Evolutionary conservation across 257 asterid genomes (phyloP).

Genomic region (Fraxinus americana): DNA sequence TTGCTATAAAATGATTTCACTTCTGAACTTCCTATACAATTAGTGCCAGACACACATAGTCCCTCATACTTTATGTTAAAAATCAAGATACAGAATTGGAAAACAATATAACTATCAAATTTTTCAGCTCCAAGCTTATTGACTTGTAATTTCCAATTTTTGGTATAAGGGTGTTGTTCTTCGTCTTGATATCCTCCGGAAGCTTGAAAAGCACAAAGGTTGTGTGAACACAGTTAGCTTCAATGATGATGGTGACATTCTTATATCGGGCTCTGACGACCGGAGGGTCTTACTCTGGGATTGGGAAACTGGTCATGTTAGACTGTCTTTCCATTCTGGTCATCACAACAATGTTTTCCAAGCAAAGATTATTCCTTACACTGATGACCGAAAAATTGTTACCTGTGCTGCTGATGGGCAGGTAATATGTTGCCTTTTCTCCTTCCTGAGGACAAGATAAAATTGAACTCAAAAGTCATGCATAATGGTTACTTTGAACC

Average conservation of each 20-base stretch:
- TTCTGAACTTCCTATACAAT: not conserved
- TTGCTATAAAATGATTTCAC: not conserved
- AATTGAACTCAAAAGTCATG: not conserved
- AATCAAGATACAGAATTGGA: not conserved
- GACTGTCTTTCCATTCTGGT: constrained; percentile 72
- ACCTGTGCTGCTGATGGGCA: constrained; percentile 98
- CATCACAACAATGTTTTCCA: constrained; percentile 85
- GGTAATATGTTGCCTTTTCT: constrained; percentile 43
- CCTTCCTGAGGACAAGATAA: not conserved
- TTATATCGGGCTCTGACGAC: constrained; percentile 91
- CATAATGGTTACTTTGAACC: not conserved
- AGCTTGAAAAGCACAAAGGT: constrained; percentile 78
- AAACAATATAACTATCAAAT: not conserved
- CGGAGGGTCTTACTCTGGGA: constrained; percentile 83
- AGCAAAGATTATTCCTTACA: constrained; percentile 85
- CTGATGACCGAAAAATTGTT: constrained; percentile 77
- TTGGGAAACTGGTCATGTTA: constrained; percentile 77
- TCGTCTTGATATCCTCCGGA: constrained; percentile 67
- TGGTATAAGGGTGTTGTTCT: constrained; percentile 75
- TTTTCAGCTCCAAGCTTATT: not conserved
- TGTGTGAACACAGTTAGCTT: constrained; percentile 89
- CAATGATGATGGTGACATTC: constrained; percentile 69
- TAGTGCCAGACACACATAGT: not conserved
- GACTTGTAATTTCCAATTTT: not conserved
- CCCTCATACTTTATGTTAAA: not conserved